Percentiles rank a stretch among this genome's conserved stretches.
These are phyloP conservation scores for Sporothrix phasma DNA, from an alignment of 2,329 filamentous ascomycete species.

Conservation along the genomic window DNA sequence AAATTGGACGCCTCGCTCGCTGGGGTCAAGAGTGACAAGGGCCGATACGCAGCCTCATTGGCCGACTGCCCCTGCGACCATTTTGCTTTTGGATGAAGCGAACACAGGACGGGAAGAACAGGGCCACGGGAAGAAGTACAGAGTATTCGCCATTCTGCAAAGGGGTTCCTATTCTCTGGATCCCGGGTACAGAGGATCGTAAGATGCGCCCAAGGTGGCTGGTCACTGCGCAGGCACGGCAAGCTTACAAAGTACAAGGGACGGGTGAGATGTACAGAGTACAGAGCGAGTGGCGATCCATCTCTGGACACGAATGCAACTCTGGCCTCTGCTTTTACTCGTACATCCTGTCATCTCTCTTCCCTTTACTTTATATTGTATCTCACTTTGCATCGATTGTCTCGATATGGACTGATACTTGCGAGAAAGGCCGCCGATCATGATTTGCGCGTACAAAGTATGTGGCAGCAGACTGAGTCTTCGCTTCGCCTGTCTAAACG, in stretches of 20 bases:
- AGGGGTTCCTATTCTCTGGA: too few species aligned
- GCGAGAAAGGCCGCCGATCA: background rate
- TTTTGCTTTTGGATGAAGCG: background rate
- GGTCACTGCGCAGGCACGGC: background rate
- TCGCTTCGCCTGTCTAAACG: background rate
- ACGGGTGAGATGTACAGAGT: too few species aligned
- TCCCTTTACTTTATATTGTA: background rate
- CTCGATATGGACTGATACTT: background rate
- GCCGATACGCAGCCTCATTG: slow-evolving; percentile 16
- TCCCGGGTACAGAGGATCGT: too few species aligned
- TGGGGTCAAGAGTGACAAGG: slow-evolving; percentile 13
- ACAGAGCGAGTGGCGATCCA: background rate
- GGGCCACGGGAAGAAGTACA: too few species aligned
- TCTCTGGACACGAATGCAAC: background rate
- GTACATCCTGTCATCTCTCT: background rate
- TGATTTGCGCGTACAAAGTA: background rate
- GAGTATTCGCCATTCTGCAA: too few species aligned
- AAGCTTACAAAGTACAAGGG: too few species aligned
- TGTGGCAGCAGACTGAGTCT: background rate
- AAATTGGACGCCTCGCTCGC: slow-evolving; percentile 1
- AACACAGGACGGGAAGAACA: background rate
- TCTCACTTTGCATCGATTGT: background rate
- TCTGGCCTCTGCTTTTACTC: background rate
- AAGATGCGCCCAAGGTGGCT: background rate
- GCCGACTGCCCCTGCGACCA: background rate